These are phyloP conservation scores for Aspergillus sp. DNA, from an alignment of 2,329 filamentous ascomycete genomes.

Conservation along the genomic window DNA sequence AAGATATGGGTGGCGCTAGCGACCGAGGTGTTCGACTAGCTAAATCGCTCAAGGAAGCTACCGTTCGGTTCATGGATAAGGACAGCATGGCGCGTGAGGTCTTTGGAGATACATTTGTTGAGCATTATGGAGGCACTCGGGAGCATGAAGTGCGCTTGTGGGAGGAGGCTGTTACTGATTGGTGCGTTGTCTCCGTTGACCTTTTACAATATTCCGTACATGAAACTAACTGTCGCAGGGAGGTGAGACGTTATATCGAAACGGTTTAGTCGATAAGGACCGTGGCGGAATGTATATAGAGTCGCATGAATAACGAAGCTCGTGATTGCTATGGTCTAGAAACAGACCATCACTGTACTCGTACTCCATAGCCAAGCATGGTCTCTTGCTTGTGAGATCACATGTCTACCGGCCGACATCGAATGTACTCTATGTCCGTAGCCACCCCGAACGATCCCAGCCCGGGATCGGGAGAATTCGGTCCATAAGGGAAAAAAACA, in stretches of 20 bases:
- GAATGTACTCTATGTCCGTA: background rate
- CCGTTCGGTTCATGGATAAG: constrained; percentile 64
- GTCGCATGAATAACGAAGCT: background rate
- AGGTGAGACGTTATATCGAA: constrained; percentile 71
- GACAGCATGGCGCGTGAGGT: constrained; percentile 88
- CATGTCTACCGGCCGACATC: no score
- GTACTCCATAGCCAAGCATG: background rate
- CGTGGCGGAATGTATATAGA: background rate
- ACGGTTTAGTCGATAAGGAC: constrained; percentile 47
- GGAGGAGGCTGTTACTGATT: constrained; percentile 96
- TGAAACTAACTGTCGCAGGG: constrained; percentile 43
- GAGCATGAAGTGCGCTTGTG: constrained; percentile 85
- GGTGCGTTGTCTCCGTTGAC: constrained; percentile 52
- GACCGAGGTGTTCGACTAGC: constrained; percentile 74
- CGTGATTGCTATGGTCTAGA: background rate
- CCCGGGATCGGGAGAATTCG: background rate
- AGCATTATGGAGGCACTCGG: constrained; percentile 86
- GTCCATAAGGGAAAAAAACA: background rate
- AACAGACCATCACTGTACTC: no score
- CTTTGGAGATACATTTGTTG: constrained; percentile 90
- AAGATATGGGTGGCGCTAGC: constrained; percentile 65
- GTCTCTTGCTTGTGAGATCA: no score
- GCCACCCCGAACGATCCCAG: background rate
- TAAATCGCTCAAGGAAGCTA: constrained; percentile 79
- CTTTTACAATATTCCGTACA: background rate